These are phyloP conservation scores for Plantago major DNA, from an alignment of 257 asterid genomes.

Conservation along the genomic window DNA sequence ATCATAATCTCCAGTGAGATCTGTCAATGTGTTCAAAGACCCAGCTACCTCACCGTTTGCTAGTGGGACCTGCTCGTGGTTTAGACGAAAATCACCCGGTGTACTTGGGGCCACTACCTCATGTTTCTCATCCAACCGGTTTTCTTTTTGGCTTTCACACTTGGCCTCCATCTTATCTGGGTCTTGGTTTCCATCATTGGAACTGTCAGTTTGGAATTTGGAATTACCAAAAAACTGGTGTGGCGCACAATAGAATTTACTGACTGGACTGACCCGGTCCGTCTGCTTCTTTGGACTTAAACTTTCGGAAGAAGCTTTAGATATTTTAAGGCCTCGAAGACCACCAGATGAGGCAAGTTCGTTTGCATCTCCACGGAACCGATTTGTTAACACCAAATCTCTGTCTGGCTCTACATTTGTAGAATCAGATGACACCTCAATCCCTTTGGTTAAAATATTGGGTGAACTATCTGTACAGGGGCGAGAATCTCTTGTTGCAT, in stretches of 20 bases:
- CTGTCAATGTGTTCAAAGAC: conserved; percentile 30
- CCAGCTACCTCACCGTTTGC: conserved; percentile 27
- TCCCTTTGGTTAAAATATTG: neutral
- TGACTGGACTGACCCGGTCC: conserved; percentile 15
- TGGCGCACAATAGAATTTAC: conserved; percentile 28
- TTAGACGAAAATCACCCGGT: conserved; percentile 21
- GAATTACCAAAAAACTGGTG: conserved; percentile 39
- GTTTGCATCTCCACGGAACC: conserved; percentile 18
- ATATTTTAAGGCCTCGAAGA: conserved; percentile 22
- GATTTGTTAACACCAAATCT: conserved; percentile 2
- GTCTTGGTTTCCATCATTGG: conserved; percentile 20
- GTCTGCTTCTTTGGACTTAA: conserved; percentile 18
- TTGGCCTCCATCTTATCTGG: conserved; percentile 16
- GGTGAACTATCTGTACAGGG: neutral
- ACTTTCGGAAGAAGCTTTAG: conserved; percentile 17
- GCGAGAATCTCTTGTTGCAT: conserved; percentile 12
- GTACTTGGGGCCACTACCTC: conserved; percentile 17
- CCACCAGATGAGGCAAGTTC: conserved; percentile 23
- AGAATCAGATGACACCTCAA: conserved; percentile 4
- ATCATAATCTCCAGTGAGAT: conserved; percentile 67
- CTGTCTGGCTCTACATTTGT: neutral
- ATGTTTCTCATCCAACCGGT: conserved; percentile 15
- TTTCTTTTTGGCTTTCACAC: conserved; percentile 20
- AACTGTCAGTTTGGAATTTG: conserved; percentile 15
- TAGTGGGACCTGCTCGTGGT: conserved; percentile 21